These are phyloP conservation scores for Calonectria hongkongensis DNA, from an alignment of 2,329 filamentous ascomycete genomes.

Conservation along the genomic window DNA sequence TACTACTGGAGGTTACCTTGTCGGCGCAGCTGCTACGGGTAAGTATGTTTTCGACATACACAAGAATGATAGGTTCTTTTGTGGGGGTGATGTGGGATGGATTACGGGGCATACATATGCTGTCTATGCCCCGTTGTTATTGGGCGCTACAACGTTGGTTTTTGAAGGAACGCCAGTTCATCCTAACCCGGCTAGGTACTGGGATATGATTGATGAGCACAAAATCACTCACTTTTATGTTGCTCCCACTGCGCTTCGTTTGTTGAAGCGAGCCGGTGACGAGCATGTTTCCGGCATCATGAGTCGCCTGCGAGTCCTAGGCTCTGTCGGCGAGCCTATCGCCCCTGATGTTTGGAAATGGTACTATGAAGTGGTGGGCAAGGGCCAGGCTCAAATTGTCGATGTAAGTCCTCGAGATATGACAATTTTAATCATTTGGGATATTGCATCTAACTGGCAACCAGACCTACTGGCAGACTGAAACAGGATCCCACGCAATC, in stretches of 20 bases:
- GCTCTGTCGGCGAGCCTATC: constrained; percentile 95
- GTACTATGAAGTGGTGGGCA: constrained; percentile 94
- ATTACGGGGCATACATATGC: constrained; percentile 98
- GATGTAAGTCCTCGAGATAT: constrained; percentile 80
- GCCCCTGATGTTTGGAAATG: constrained; percentile 99
- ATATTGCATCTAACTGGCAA: constrained; percentile 31
- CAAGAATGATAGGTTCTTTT: constrained; percentile 91
- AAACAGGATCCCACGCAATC: constrained; percentile 95
- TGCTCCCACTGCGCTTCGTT: constrained; percentile 89
- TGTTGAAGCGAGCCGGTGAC: constrained; percentile 93
- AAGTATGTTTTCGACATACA: constrained; percentile 99
- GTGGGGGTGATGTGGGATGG: constrained; percentile 96
- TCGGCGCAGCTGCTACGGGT: constrained; percentile 90
- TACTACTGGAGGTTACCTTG: constrained; percentile 90
- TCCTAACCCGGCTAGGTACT: constrained; percentile 94
- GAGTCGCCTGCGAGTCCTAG: constrained; percentile 88
- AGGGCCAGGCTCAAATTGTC: constrained; percentile 90
- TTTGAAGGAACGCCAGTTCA: constrained; percentile 97
- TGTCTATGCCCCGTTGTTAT: constrained; percentile 90
- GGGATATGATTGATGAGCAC: constrained; percentile 95
- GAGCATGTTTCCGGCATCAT: constrained; percentile 85
- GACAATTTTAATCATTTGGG: too few species aligned
- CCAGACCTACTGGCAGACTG: constrained; percentile 99
- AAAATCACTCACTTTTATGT: constrained; percentile 96
- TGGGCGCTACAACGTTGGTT: constrained; percentile 92